Percentiles rank a stretch among this genome's conserved stretches.
These are phyloP conservation scores for Dothideomycetes sp. DNA, from an alignment of 2,329 filamentous ascomycete genomes.

Conservation along the genomic window DNA sequence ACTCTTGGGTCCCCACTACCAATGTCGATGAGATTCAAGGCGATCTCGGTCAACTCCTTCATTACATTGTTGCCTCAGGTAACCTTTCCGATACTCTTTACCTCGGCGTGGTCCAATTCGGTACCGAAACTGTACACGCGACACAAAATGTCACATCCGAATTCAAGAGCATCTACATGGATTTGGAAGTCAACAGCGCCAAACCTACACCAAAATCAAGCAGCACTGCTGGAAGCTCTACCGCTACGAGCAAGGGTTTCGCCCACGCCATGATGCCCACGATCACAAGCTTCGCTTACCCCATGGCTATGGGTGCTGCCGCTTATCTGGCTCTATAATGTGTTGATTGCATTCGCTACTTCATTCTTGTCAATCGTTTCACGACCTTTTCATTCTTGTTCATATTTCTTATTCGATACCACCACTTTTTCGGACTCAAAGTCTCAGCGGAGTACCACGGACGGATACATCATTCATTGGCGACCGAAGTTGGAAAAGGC, in stretches of 20 bases:
- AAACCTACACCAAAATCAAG: conserved; percentile 4
- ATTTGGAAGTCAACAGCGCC: conserved; percentile 1
- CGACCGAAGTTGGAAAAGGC: too few relatives aligned
- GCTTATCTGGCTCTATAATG: conserved; percentile 5
- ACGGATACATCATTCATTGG: too few relatives aligned
- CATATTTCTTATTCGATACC: too few relatives aligned
- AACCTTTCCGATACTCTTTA: conserved; percentile 6
- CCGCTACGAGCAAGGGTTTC: conserved; percentile 1
- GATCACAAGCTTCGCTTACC: conserved; percentile 1
- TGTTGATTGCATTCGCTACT: not conserved
- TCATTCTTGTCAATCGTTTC: not conserved
- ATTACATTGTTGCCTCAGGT: not conserved
- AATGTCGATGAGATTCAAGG: conserved; percentile 2
- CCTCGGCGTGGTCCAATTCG: conserved; percentile 6
- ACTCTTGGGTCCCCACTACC: conserved; percentile 6
- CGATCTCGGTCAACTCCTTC: conserved; percentile 4
- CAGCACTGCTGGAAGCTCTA: conserved; percentile 4
- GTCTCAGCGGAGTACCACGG: too few relatives aligned
- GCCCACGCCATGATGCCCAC: conserved; percentile 3
- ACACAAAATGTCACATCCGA: conserved; percentile 6
- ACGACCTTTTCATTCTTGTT: not conserved
- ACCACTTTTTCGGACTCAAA: too few relatives aligned
- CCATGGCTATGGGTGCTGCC: conserved; percentile 6
- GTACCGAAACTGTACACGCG: conserved; percentile 8
- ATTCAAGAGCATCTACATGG: conserved; percentile 6